Base-by-base conservation (phyloP, 805 yeast genomes). In the Candida quercuum region DNA sequence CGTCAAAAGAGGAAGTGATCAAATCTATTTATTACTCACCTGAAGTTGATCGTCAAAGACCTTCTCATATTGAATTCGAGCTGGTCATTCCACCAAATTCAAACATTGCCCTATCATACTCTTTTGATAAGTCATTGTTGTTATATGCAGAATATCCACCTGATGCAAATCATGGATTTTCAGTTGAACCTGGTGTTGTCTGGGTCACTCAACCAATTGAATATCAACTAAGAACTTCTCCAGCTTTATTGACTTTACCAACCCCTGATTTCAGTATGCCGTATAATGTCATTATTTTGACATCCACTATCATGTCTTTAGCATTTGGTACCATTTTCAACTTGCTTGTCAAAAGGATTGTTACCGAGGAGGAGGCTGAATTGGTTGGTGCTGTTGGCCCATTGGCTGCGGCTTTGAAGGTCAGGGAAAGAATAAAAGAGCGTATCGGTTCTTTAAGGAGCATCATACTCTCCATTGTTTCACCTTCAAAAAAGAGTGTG, bases 241-340 rank as follows among this genome's bases (percentile, higher is more conserved):
- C 97, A n/a, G 72, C 89, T 30, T 67, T 93, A 40, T 67, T 93
- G 34, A 77, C 93, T 0, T 69, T 93, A 36, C 96, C 99, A 3
- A 93, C 98, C 0, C 99, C 99, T 0, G 99, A 93, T 63, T 93
- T 93, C 62, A 85, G 95, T 45, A 93, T 93, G 99, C 99, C 99
- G 1, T 93, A 93, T 59, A 93, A 93, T 52, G 99, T 93, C 29
- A 91, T 93, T 43, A 93, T 93, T 32, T 67, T 93, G 44, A 86
- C 98, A 0, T 86, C 95, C 7, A 93, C 99, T 0, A 82, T 88
- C 6, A 83, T 93, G 86, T 87, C 98, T 1, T 65, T 93, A 40
- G 81, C 91, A 0, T 91, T 89, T 63, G 98, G 98, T 8, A 77
- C 91, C 0, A 54, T 89, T 2, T 88, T 80, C 64, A 89, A 91